phyloP scores from a whole-genome alignment of 2,329 filamentous ascomycete species.

The Fonsecaea multimorphosa region DNA sequence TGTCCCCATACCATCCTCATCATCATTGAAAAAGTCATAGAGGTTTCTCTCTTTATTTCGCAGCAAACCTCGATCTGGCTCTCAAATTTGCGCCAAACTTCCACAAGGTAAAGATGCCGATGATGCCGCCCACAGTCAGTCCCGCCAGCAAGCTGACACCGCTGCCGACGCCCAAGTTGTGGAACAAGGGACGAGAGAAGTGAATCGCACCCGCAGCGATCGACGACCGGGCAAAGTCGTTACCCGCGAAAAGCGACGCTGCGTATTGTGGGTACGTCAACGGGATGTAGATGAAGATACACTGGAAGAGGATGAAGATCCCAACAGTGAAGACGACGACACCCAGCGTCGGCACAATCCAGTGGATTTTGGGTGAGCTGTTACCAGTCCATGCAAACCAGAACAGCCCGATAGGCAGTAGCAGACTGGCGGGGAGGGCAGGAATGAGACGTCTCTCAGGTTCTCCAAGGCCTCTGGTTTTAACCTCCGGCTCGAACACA shows the following conservation, averaged over 20 bases:
- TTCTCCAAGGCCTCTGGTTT: slow-evolving; percentile 48
- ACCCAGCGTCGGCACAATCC: slow-evolving; percentile 47
- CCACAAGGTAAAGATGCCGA: slow-evolving; percentile 46
- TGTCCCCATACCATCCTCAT: neutral
- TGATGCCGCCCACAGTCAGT: slow-evolving; percentile 45
- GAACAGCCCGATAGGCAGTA: slow-evolving; percentile 64
- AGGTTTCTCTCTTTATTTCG: slow-evolving; percentile 28
- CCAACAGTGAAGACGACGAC: slow-evolving; percentile 28
- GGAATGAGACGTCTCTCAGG: slow-evolving; percentile 60
- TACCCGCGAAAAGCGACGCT: slow-evolving; percentile 45
- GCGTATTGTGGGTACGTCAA: slow-evolving; percentile 49
- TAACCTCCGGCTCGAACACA: slow-evolving; percentile 58
- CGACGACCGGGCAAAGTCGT: slow-evolving; percentile 44
- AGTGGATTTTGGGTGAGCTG: slow-evolving; percentile 43
- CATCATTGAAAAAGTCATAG: neutral
- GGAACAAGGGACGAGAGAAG: slow-evolving; percentile 45
- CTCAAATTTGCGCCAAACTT: slow-evolving; percentile 44
- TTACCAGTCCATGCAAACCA: slow-evolving; percentile 50
- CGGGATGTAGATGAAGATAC: slow-evolving; percentile 51
- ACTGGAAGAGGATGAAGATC: slow-evolving; percentile 52
- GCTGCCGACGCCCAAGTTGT: slow-evolving; percentile 44
- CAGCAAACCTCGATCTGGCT: slow-evolving; percentile 45
- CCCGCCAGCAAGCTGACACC: slow-evolving; percentile 48
- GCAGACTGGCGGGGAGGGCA: slow-evolving; percentile 59
- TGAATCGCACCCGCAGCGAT: slow-evolving; percentile 46